Base-by-base conservation (phyloP, 768 basidiomycete species). In the Chalciporus chontae region DNA sequence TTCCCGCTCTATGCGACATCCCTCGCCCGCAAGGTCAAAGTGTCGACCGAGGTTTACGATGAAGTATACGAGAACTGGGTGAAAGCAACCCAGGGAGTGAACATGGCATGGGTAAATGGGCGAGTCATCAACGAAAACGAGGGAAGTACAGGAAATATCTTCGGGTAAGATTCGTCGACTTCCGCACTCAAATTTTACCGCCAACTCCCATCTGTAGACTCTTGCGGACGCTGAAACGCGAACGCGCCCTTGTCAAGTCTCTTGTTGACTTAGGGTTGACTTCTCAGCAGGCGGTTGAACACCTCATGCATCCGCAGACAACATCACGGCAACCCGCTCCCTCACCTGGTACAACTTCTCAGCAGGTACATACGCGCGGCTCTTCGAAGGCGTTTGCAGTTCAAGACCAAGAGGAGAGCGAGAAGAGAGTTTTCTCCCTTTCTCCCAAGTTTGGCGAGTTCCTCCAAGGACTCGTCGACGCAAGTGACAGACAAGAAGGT, bases 371-470 rank as follows among this genome's bases (percentile, higher is more conserved):
- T 4, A 43, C 24, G 42, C 49, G 18, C n/a, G 43, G 44, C 8
- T 62, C 62, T 45, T 45, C 51, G 3, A 52, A 53, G 41, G 21
- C 18, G 1, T 54, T 50, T 31, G 47, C 43, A 10, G 29, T 50
- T 11, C 49, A 52, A 24, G 40, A 39, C 11, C 51, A 3, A 13
- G 48, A 14, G 36, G 44, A 15, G 19, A 44, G 43, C 68, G 54
- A 50, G 21, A 51, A 92, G 74, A 96, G 90, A 14, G 90, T 85
- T 54, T 94, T 93, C 78, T 93, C 93, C 60, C 90, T 97, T 49
- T 21, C 63, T n/a, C 55, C 55, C 5, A 68, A 64, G 43, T 23
- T 47, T 40, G 41, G 59, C 5, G 68, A 64, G 32, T 63, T 56
- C 24, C 54, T 68, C 4, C 86, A 89, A 47, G 90, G 85, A 1